Base-by-base conservation (phyloP, 2,329 filamentous ascomycete species). In the Phaeophleospora eucalypticola region DNA sequence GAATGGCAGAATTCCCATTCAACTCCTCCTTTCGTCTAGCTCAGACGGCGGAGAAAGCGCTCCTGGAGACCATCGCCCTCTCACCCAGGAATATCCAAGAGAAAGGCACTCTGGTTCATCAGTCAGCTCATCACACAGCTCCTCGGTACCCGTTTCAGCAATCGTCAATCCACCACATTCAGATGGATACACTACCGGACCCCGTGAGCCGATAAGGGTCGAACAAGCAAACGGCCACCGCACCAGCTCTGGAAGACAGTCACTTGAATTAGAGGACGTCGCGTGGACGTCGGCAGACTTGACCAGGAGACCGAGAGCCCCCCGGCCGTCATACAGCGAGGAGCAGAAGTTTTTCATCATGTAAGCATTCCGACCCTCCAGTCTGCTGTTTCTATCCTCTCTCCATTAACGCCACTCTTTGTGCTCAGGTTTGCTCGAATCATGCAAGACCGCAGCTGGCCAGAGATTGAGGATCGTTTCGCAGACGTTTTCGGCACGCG, bases 291-390 rank as follows among this genome's bases (percentile, higher is more conserved):
- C 36, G 3, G 19, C 36, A 4, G 36, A 37, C 36, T 17, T 37
- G 36, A 37, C 36, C 40, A 51, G 53, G 16, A 53, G 43, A 18
- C 58, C 57, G 19, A 56, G 59, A 33, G 45, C 61, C 3, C 58
- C 61, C 7, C 51, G 61, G 17, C 60, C 60, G 1, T 55, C 59
- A 6, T 66, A 66, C 54, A 63, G 56, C 41, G 62, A 65, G 27
- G 62, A 65, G 48, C 61, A 64, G 48, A 61, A 62, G 42, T 66
- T 66, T 57, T 65, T 59, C 45, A 59, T 61, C 59, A 54, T 61
- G 54, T 59, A 54, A 40, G 43, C 51, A n/a, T n/a, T n/a, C n/a
- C n/a, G 9, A 54, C 57, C 17, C 49, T 61, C 29, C 46, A 55
- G 20, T 43, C 19, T 6, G 9, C 12, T 12, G 36, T 4, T 17